These are phyloP conservation scores for Coelastrella sp. DNA, from an alignment of 139 green algal species.

Conservation along the genomic window DNA sequence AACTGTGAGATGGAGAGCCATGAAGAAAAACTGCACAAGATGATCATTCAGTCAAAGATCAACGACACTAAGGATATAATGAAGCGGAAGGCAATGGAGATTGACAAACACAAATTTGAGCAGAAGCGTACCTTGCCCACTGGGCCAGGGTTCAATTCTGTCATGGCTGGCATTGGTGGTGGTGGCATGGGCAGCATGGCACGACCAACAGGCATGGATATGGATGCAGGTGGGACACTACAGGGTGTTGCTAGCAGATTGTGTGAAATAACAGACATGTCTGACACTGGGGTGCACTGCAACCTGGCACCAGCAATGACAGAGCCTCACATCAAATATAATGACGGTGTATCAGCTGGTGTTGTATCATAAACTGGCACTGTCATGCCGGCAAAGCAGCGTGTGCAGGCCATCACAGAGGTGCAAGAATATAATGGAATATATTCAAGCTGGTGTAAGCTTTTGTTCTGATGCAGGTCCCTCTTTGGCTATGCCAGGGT, in stretches of 20 bases:
- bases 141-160: constrained; percentile 16
- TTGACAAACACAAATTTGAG: constrained; percentile 94
- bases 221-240: constrained; percentile 39
- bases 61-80: constrained; percentile 92
- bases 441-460: no score
- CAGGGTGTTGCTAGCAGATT: background rate
- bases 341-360: no score
- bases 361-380: no score
- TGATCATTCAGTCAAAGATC: constrained; percentile 95
- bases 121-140: constrained; percentile 42
- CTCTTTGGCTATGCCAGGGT: background rate
- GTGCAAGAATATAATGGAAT: no score
- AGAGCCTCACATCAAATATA: no score
- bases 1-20: constrained; percentile 99
- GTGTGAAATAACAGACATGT: background rate
- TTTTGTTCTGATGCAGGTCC: constrained; percentile 13
- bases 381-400: no score
- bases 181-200: constrained; percentile 51
- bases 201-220: constrained; percentile 37
- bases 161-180: constrained; percentile 48
- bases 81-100: constrained; percentile 88
- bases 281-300: background rate
- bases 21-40: constrained; percentile 99
- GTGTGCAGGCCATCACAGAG: no score
- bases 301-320: background rate